phyloP scores from a whole-genome alignment of 371 early-diverging fungal genomes.

The Rhizopus stolonifer region DNA sequence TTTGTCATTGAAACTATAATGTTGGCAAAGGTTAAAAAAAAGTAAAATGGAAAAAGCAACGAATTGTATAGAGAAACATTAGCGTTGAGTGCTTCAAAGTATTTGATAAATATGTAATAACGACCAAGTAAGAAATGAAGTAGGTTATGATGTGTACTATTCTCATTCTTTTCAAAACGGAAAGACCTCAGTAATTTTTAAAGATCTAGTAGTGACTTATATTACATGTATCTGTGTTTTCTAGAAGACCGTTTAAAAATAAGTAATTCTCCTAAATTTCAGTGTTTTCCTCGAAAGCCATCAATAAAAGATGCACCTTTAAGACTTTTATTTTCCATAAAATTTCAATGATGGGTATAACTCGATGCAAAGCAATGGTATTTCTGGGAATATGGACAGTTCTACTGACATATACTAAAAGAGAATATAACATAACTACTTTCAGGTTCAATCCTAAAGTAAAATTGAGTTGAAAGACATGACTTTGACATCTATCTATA shows the following conservation, averaged over 20 bases:
- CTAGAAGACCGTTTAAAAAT: background rate
- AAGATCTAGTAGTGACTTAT: background rate
- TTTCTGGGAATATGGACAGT: background rate
- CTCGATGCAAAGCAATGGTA: background rate
- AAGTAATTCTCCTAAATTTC: background rate
- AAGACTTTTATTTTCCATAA: background rate
- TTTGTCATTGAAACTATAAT: too few relatives aligned
- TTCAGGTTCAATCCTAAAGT: background rate
- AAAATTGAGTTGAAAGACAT: background rate
- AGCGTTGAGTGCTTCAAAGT: too few relatives aligned
- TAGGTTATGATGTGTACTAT: too few relatives aligned
- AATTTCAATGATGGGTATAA: slow-evolving; percentile 3
- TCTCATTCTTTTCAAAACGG: background rate
- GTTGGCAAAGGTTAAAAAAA: too few relatives aligned
- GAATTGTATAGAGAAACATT: too few relatives aligned
- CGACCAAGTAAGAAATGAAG: too few relatives aligned
- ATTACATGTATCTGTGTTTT: background rate
- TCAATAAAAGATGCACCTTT: background rate
- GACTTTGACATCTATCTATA: background rate
- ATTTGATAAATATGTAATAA: too few relatives aligned
- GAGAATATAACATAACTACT: background rate
- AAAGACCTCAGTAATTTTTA: background rate
- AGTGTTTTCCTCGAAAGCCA: background rate
- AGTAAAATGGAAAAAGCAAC: too few relatives aligned
- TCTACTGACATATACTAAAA: background rate